Base-by-base conservation (phyloP, 2,329 filamentous ascomycete species). In the Talaromyces piceae region DNA sequence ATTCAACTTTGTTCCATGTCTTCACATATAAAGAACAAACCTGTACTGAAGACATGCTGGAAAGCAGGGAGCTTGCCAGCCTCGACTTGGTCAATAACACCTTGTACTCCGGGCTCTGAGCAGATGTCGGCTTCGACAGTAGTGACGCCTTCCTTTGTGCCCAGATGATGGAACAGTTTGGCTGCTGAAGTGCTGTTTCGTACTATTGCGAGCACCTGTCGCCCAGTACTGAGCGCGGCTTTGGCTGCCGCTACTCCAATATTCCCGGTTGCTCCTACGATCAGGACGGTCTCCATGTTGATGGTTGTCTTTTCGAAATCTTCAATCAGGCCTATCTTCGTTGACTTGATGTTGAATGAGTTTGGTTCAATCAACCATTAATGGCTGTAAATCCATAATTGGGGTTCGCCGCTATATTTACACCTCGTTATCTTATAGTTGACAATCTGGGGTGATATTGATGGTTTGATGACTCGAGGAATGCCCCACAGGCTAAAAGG, bases 221-320 rank as follows among this genome's bases (percentile, higher is more conserved):
- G 49, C 8, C 39, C 39, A 8, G 44, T 23, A 13, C 26, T 44
- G 31, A 51, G 44, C 6, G 16, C 44, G 12, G 23, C 49, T 8
- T 18, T 22, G 3, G 46, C 25, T 4, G 49, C 49, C 23, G 49
- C 18, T 20, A 43, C 44, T 12, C 49, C 49, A 12, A 51, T 51
- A 12, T 51, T 51, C 4, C 49, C 49, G 22, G 49, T 47, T 25
- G 49, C 49, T 27, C 49, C 49, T 12, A 51, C 26, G 11, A 51
- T 39, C 16, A 51, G 30, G 37, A 51, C 49, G 44, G 49, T 51
- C 18, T 51, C 49, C 49, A 51, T 51, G 30, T 6, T 51, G 23
- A 8, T 18, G 31, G 2, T 20, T 9, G 1, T 37, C n/a, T n/a
- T n/a, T n/a, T n/a, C n/a, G n/a, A n/a, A n/a, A n/a, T n/a, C n/a